Evolutionary conservation across 768 basidiomycete genomes (phyloP).

Genomic region (Tricholoma saponaceum): DNA sequence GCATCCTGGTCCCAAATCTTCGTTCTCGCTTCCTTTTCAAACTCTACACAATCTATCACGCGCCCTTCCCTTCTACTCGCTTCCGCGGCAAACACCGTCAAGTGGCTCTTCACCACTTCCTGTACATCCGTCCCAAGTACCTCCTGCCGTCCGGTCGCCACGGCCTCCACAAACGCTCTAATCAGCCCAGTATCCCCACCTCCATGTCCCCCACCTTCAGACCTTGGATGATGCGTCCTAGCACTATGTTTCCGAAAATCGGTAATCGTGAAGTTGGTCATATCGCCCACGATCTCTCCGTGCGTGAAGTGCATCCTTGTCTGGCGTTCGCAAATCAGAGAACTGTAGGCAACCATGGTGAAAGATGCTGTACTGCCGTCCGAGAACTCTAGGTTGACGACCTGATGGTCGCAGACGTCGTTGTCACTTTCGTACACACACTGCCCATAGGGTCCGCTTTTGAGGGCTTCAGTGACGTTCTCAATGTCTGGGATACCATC

Average conservation of each 20-base stretch:
- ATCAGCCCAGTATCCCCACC: slow-evolving; percentile 81
- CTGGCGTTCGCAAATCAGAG: slow-evolving; percentile 77
- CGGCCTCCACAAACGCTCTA: slow-evolving; percentile 72
- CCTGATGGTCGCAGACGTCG: slow-evolving; percentile 88
- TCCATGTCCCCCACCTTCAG: slow-evolving; percentile 73
- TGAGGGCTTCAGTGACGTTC: slow-evolving; percentile 72
- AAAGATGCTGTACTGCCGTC: slow-evolving; percentile 80
- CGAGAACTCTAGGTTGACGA: slow-evolving; percentile 85
- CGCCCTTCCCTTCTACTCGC: slow-evolving; percentile 63
- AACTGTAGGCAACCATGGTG: slow-evolving; percentile 86
- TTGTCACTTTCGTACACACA: slow-evolving; percentile 86
- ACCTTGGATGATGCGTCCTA: slow-evolving; percentile 42
- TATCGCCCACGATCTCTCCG: slow-evolving; percentile 88
- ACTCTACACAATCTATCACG: slow-evolving; percentile 67
- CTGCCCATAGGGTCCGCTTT: slow-evolving; percentile 65
- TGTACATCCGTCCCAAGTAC: slow-evolving; percentile 60
- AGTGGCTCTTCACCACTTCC: slow-evolving; percentile 72
- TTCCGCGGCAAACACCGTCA: slow-evolving; percentile 89
- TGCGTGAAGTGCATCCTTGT: slow-evolving; percentile 81
- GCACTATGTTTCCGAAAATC: slow-evolving; percentile 62
- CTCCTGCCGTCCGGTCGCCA: slow-evolving; percentile 58
- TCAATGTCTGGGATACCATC: slow-evolving; percentile 87
- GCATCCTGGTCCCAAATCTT: neutral
- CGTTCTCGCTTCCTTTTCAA: slow-evolving; percentile 49
- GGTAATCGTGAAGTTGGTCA: slow-evolving; percentile 68